Evolutionary conservation across 2,329 filamentous ascomycete genomes (phyloP), one percentile per base, ranked within the genome.

Genomic region (Botrytis squamosa): DNA sequence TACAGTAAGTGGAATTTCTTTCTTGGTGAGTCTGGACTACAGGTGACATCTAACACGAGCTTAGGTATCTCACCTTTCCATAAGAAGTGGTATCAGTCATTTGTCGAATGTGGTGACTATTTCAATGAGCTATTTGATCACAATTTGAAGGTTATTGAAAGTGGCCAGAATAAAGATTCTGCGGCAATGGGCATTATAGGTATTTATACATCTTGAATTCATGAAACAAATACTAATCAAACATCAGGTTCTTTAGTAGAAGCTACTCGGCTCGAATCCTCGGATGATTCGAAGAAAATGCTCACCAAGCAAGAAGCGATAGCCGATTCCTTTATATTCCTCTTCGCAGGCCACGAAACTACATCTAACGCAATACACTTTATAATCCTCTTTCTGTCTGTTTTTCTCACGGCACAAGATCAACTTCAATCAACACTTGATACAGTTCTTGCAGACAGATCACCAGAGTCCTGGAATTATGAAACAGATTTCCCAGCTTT

Each of bases 341-440:
- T 88, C 75, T 85, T 95, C 1, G 93, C 93, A 0, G 93, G 93
- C 20, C 92, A 95, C 81, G 93, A 96, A 82, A 95, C 93, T 1
- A 92, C 92, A 3, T 92, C 92, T 66, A 93, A 93, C 81, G 87
- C 88, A 4, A 85, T 94, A 60, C 91, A 95, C 82, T 94, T 93
- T 80, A 86, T 89, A 2, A 82, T 94, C 10, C 80, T 93, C 59
- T 86, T 89, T 77, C 86, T 95, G 6, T 92, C 92, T 22, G 87
- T 89, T 78, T 87, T 91, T 77, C 88, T 89, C 8, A 82, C 84
- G 0, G 87, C 87, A 1, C 93, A 95, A 79, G 86, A 88, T 33
- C 85, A 85, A 9, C 82, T 95, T 4, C 93, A 95, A 77, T 83
- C 85, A 62, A 92, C 94, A 75, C 83, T 95, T 44, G 90, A 93